Percentiles rank a stretch among this genome's conserved stretches.
Conservation (phyloP, 2,329 filamentous ascomycete genomes). For the Tolypocladium amazonense region DNA sequence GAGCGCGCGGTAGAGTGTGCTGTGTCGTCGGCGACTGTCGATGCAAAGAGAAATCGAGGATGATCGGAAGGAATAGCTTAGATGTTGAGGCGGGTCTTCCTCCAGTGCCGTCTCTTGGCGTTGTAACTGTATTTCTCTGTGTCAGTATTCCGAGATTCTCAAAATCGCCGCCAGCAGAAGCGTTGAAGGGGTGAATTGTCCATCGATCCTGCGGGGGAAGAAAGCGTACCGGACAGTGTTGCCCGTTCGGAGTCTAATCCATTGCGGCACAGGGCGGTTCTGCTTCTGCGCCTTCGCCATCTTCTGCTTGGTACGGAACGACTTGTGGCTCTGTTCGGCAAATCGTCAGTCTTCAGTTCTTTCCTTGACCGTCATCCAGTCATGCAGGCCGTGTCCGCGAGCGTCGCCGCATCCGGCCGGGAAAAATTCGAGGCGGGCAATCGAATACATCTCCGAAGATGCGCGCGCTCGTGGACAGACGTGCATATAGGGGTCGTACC, state of each 20-base stretch:
- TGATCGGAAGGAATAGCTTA: constrained; percentile 52
- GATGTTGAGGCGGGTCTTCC: constrained; percentile 99
- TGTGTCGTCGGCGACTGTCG: constrained; percentile 12
- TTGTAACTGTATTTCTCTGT: constrained; percentile 66
- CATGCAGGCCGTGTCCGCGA: background rate
- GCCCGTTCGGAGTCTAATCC: constrained; percentile 95
- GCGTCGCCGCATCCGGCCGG: background rate
- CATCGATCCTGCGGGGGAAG: background rate
- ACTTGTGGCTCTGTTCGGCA: constrained; percentile 78
- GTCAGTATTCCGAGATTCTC: constrained; percentile 7
- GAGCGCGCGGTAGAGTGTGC: background rate
- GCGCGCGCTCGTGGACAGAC: constrained; percentile 2
- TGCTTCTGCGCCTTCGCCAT: constrained; percentile 99
- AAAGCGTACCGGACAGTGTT: constrained; percentile 95
- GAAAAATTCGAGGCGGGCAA: background rate
- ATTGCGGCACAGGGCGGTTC: constrained; percentile 99
- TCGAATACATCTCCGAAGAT: background rate
- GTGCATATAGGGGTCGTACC: constrained; percentile 19
- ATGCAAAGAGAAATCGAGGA: constrained; percentile 15
- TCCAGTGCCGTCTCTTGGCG: constrained; percentile 99
- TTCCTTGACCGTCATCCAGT: background rate
- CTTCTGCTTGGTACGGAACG: constrained; percentile 99
- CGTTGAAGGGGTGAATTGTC: background rate
- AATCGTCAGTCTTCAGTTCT: constrained; percentile 4
- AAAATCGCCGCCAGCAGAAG: background rate